Percentiles rank a stretch among this genome's conserved stretches.
phyloP scores from a whole-genome alignment of 352 stramenopile genomes.

The Pythium vanterpoolii region DNA sequence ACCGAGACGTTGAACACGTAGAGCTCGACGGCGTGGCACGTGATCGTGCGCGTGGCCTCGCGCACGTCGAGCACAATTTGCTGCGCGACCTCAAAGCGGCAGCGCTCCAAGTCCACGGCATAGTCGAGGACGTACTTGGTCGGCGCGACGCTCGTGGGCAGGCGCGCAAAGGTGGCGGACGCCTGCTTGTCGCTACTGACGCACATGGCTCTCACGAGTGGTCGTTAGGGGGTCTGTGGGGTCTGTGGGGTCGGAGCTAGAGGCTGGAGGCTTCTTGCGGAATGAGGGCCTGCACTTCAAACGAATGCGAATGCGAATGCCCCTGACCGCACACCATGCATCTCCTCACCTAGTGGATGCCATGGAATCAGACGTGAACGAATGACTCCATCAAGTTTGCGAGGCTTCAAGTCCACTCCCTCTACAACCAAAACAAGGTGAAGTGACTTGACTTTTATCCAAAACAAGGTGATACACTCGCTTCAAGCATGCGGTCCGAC shows the following conservation, averaged over 20 bases:
- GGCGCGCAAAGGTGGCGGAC: conserved; percentile 65
- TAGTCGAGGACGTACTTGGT: conserved; percentile 64
- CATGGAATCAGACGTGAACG: conserved; percentile 16
- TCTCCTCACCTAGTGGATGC: not conserved
- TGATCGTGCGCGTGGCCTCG: conserved; percentile 74
- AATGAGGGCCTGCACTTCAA: conserved; percentile 11
- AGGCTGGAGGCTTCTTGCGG: conserved; percentile 4
- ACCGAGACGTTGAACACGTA: conserved; percentile 75
- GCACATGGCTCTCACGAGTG: conserved; percentile 19
- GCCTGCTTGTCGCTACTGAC: conserved; percentile 6
- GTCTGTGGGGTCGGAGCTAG: no score
- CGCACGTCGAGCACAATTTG: conserved; percentile 49
- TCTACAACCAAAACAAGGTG: not conserved
- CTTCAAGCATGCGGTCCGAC: not conserved
- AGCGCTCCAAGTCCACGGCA: conserved; percentile 73
- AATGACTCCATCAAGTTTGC: conserved; percentile 17
- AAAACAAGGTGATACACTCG: conserved; percentile 11
- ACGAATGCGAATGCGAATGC: not conserved
- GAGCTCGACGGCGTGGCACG: conserved; percentile 94
- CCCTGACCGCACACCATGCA: conserved; percentile 4
- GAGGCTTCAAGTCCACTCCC: conserved; percentile 19
- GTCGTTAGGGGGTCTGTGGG: not conserved
- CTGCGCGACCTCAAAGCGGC: conserved; percentile 71
- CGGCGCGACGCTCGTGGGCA: conserved; percentile 52
- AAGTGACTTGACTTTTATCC: not conserved